Conservation (phyloP, 1,284 basidiomycete genomes). For the Ceratobasidium sp. region DNA sequence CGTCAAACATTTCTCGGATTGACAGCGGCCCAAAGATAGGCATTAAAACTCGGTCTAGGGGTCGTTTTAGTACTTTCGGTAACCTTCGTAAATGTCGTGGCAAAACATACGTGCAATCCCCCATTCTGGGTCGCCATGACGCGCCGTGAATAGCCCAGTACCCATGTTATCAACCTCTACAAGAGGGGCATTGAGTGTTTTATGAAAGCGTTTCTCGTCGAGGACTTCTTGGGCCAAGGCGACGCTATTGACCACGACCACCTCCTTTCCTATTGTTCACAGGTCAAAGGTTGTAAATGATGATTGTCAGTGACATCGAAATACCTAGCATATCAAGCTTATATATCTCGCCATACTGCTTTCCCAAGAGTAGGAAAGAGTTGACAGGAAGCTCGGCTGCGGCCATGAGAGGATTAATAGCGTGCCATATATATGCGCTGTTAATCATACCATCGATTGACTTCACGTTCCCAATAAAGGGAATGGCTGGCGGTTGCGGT, state of each 20-base stretch:
- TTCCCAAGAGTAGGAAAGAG: constrained; percentile 60
- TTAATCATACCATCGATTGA: constrained; percentile 50
- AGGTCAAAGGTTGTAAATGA: background rate
- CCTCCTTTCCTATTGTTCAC: constrained; percentile 52
- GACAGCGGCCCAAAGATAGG: constrained; percentile 66
- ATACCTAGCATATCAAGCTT: constrained; percentile 61
- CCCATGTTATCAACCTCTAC: constrained; percentile 61
- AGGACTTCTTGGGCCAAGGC: constrained; percentile 63
- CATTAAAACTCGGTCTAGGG: constrained; percentile 65
- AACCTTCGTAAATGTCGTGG: too few relatives aligned
- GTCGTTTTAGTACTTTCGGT: too few relatives aligned
- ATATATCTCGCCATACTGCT: constrained; percentile 66
- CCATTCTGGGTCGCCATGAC: constrained; percentile 65
- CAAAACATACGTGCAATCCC: constrained; percentile 61
- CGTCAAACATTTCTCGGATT: constrained; percentile 65
- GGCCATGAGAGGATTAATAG: background rate
- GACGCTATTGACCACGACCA: constrained; percentile 59
- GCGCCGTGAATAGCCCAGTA: constrained; percentile 65
- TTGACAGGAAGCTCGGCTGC: constrained; percentile 53
- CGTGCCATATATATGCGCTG: background rate
- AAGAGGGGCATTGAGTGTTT: constrained; percentile 59
- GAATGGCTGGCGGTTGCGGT: constrained; percentile 61
- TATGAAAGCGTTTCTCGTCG: constrained; percentile 64
- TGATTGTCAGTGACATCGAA: constrained; percentile 39
- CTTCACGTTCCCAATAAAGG: constrained; percentile 62